phyloP scores from a whole-genome alignment of 2,329 filamentous ascomycete genomes.

The Fusarium sororula region DNA sequence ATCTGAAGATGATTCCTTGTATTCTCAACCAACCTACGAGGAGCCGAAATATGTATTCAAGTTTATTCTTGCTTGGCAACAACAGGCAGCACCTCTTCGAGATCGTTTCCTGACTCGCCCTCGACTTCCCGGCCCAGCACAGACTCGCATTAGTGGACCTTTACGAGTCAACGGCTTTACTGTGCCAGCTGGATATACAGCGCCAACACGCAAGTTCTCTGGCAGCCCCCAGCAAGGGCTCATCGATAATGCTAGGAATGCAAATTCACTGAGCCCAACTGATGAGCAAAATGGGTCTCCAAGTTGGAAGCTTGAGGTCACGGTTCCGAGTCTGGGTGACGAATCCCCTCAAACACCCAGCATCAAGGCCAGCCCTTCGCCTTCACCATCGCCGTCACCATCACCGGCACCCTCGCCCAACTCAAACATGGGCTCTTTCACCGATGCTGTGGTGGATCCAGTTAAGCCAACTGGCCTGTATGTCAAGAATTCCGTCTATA shows the following conservation, averaged over 20 bases:
- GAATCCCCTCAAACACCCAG: conserved; percentile 9
- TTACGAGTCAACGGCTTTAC: conserved; percentile 52
- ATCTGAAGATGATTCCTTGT: conserved; percentile 63
- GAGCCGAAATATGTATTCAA: conserved; percentile 74
- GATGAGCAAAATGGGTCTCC: conserved; percentile 33
- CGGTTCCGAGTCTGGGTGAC: conserved; percentile 32
- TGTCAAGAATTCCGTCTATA: conserved; percentile 64
- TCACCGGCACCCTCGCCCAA: conserved; percentile 32
- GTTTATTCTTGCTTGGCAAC: conserved; percentile 75
- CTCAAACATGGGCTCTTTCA: conserved; percentile 33
- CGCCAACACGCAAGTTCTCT: conserved; percentile 58
- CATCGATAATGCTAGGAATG: conserved; percentile 62
- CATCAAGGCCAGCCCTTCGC: conserved; percentile 13
- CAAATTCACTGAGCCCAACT: conserved; percentile 50
- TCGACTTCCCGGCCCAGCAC: conserved; percentile 75
- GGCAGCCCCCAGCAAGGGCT: conserved; percentile 57
- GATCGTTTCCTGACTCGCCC: conserved; percentile 74
- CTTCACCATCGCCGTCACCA: conserved; percentile 6
- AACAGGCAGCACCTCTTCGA: conserved; percentile 62
- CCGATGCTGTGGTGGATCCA: conserved; percentile 51
- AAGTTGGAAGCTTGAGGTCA: conserved; percentile 33
- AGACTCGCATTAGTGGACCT: conserved; percentile 64
- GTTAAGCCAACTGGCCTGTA: conserved; percentile 57
- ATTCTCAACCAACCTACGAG: conserved; percentile 64
- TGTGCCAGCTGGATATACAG: conserved; percentile 51